Evolutionary conservation across 129 eudicot species (phyloP), one percentile per base, ranked within the genome.

Genomic region (Solidago caesia): DNA sequence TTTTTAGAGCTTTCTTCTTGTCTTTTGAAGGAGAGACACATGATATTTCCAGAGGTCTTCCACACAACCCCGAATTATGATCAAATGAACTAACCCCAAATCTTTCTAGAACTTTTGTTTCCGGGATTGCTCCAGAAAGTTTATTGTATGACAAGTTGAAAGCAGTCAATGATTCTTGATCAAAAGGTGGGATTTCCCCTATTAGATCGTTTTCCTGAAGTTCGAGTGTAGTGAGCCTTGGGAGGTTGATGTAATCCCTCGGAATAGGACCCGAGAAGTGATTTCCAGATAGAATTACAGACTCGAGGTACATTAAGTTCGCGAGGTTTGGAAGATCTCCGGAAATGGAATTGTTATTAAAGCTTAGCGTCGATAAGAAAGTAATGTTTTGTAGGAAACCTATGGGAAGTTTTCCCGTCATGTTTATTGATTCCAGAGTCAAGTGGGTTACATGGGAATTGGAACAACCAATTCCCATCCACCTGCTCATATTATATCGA

Each of bases 71-170:
- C 0, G 62, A 42, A 67, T 91, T 91, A 69, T 88, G 84, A 70
- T 84, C 91, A 51, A 64, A 88, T 4, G 91, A 86, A 49, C 85
- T 77, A 21, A 41, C 15, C 0, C 79, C 68, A 3, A 88, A 91
- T 65, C 85, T 78, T 58, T 57, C 25, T 1, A 91, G 80, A 44
- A 64, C 73, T 46, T 79, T 72, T 3, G 94, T 88, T 46, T 82
- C 78, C 5, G 97, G 97, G 44, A 91, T 80, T 13, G 70, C 79
- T 33, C 97, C 95, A 3, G 66, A 66, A 57, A 91, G 91, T 39
- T 46, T 75, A 81, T 91, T 91, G 75, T 84, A 61, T 2, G 97
- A 91, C 29, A 91, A 82, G 29, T 88, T 91, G 56, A 91, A 84
- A 9, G 66, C 79, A 7, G 74, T 79, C 53, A 91, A 78, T n/a